Evolutionary conservation across 805 yeast species (phyloP), one percentile per base, ranked within the genome.

Genomic region (Wickerhamomyces xylosicus): DNA sequence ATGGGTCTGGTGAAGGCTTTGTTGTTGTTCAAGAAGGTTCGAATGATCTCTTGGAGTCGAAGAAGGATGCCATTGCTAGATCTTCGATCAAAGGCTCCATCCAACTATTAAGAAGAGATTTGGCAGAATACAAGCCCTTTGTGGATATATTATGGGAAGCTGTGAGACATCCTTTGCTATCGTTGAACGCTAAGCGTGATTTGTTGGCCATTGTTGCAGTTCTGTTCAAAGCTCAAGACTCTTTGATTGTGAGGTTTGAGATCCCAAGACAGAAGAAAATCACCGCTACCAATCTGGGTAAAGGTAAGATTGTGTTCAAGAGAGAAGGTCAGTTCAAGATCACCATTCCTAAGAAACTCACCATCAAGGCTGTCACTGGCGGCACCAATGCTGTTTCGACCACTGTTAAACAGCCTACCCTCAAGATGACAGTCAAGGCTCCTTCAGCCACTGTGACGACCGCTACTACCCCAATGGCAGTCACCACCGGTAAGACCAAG

Each of bases 211-310:
- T 85, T 3, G 66, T 84, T 38, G 74, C 76, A 33, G 70, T 90
- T 8, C 58, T 90, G 20, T 84, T 75, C 49, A 71, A 71, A 31
- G 73, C 87, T 6, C 59, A 63, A 22, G 79, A 82, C 45, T 66
- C 74, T 2, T 69, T 79, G 34, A 52, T 71, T n/a, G 86, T 86
- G 2, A 69, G 62, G 3, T 60, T 87, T 18, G 71, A 76, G 5
- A 60, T 77, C 13, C 96, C 96, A 3, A 69, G 77, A 47, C 77
- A 76, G 38, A 79, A 74, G 53, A 75, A 74, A 46, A 63, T 92
- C 19, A 74, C 72, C 7, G 85, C 86, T 0, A 71, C 68, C 46
- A 49, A 72, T 37, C 45, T 67, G 5, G 81, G 74, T 0, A 62
- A 63, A 19, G 79, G 79, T 3, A 64, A 64, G 31, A 62, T 85